Evolutionary conservation across 2,329 filamentous ascomycete species (phyloP), one percentile per base, ranked within the genome.

Genomic region (Lecanosticta acicola): DNA sequence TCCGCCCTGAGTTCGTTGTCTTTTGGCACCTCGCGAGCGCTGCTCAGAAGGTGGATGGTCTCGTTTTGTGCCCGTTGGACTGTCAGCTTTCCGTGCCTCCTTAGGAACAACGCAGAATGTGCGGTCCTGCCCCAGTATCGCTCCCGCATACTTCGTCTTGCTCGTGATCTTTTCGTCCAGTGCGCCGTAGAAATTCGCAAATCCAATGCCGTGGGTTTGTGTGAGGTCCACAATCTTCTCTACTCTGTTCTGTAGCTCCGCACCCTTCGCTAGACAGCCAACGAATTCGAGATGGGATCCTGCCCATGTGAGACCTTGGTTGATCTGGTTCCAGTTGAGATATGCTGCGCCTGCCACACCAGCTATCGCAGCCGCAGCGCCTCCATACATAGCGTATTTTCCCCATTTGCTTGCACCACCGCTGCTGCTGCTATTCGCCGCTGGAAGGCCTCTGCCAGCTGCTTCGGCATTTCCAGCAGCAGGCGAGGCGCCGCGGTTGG

Each of bases 271-370:
- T 5, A 98, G 77, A 60, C 88, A 94, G 2, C 89, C 88, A 1
- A 97, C 87, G 60, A 97, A 98, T 66, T 93, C 87, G 19, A 98
- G 79, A 67, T 98, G 93, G 29, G 87, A 93, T 13, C 84, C 81
- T 11, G 87, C 87, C 89, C 90, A 97, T 8, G 74, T 74, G 71
- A 83, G 83, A 5, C 90, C 85, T 49, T 84, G 76, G 2, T 77
- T 79, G 50, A 97, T 80, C 53, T 87, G 82, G 24, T 94, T 86
- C 44, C 87, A 80, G 59, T 93, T 89, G 59, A 85, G 74, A 71
- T 94, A 97, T 9, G 91, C 85, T 5, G 89, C 89, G 0, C 87
- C 87, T 5, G 87, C 87, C 0, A 85, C 90, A 0, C 90, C 83
- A 0, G 91, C 83, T 0, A 91, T 83, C 0, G 85, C 85, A 0